Evolutionary conservation across 768 basidiomycete species (phyloP), one percentile per base, ranked within the genome.

Genomic region (Coprinellus micaceus): DNA sequence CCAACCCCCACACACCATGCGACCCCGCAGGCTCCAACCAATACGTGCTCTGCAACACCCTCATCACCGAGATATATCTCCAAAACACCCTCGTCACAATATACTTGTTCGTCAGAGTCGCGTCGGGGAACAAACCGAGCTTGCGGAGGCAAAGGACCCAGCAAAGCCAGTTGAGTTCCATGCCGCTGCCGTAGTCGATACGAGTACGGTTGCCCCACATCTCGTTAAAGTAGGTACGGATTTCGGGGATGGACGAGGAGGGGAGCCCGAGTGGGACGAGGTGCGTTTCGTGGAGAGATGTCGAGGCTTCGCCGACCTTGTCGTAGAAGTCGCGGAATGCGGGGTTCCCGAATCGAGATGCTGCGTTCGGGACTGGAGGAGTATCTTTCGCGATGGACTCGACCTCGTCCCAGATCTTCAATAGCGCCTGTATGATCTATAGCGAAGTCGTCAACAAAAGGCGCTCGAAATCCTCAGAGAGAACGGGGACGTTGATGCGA

Each of bases 21-120:
- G 97, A 98, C n/a, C 96, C 95, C 6, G 96, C 96, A 2, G 96
- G 95, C 68, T 99, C 96, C 0, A 98, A 82, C 94, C 95, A 98
- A 67, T 99, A 99, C 2, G 88, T 85, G 3, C 91, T 94, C 63
- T 98, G 95, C 1, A 99, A 77, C 11, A 83, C 65, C 0, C 97
- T 84, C 91, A 92, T 92, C 47, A 89, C 80, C 49, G 83, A 72
- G 29, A 93, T 82, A 63, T 93, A 95, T 88, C 83, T 81, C 97
- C 95, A 98, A 66, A 98, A 98, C 1, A 97, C 86, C 17, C 77
- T 81, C 53, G 90, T 76, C 22, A 97, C 91, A 12, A 98, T 76
- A 1, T 88, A 84, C 51, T 75, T 80, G 62, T 88, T 43, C n/a
- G n/a, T 33, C 33, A 33, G 13, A 6, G 33, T 33, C 7, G 6